These are phyloP conservation scores for Candida pseudoglaebosa DNA, from an alignment of 805 yeast species.

Conservation along the genomic window DNA sequence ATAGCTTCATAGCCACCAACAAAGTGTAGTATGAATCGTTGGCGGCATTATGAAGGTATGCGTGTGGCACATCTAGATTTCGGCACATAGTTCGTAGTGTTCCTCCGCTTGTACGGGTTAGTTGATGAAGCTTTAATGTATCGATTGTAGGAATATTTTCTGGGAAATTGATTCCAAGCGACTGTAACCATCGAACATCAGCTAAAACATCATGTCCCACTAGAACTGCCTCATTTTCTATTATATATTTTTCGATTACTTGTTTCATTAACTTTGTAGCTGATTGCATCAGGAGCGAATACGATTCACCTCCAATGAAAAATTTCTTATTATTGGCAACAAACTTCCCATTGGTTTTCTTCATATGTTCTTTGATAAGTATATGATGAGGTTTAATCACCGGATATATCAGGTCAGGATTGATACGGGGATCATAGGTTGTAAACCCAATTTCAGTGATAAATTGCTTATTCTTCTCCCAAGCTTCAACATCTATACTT, in stretches of 20 bases:
- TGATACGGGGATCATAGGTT: slow-evolving; percentile 50
- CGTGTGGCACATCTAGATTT: slow-evolving; percentile 50
- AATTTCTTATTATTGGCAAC: slow-evolving; percentile 53
- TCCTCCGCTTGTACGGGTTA: slow-evolving; percentile 38
- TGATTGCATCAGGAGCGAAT: slow-evolving; percentile 33
- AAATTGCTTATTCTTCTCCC: slow-evolving; percentile 38
- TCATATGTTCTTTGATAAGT: slow-evolving; percentile 41
- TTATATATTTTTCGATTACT: slow-evolving; percentile 42
- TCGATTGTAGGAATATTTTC: slow-evolving; percentile 33
- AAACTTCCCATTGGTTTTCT: slow-evolving; percentile 42
- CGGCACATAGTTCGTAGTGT: slow-evolving; percentile 45
- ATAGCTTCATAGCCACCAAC: slow-evolving; percentile 43
- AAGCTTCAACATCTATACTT: slow-evolving; percentile 57
- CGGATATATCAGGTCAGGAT: slow-evolving; percentile 36
- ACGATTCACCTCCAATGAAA: slow-evolving; percentile 49
- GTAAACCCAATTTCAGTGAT: slow-evolving; percentile 60
- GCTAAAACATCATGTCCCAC: slow-evolving; percentile 60
- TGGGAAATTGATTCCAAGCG: slow-evolving; percentile 41
- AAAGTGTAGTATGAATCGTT: slow-evolving; percentile 68
- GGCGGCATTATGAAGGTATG: slow-evolving; percentile 65
- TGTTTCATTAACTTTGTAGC: slow-evolving; percentile 38
- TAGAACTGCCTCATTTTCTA: slow-evolving; percentile 25
- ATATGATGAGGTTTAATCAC: slow-evolving; percentile 39
- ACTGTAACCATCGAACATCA: slow-evolving; percentile 50
- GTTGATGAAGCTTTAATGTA: slow-evolving; percentile 43